Base-by-base conservation (phyloP, 176 grass and related monocot species). In the Aegilops bicornis region DNA sequence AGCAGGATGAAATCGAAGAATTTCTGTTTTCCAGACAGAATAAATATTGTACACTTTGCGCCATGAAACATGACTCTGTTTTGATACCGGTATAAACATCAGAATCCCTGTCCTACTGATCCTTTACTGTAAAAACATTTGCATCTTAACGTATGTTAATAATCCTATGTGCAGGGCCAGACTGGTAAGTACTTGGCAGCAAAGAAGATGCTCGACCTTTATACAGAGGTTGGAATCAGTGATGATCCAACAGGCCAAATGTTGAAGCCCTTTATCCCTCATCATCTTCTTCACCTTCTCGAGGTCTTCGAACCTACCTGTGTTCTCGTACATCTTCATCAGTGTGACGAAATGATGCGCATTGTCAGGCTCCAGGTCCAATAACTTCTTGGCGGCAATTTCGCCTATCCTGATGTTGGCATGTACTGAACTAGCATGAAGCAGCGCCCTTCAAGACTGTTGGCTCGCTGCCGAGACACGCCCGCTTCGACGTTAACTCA, bases 331-430 rank as follows among this genome's bases (percentile, higher is more conserved):
- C 6, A 92, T 83, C 15, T 52, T 42, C 73, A 76, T 88, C 75
- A 88, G 32, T 17, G 84, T 32, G 37, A 90, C 25, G 25, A 89
- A 95, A 43, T 87, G 85, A 22, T 64, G 79, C 48, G 42, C 74
- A 29, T 88, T 89, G 73, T 92, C 88, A 16, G 90, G 88, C 69
- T 92, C 88, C 69, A 95, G 22, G 15, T 87, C 56, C 48, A 86
- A 87, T 67, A 92, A 43, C 29, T 61, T 86, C 63, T 88, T 61
- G 2, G 79, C 79, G 0, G 88, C 33, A 1, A 86, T 73, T 83
- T 92, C 83, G 0, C 78, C 93, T 7, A 90, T 42, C 61, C 63
- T 80, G 22, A 73, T 24, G 43, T 88, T 68, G 4, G 50, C 82
- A 32, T 86, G 82, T 79, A 82, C 8, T 17, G 63, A 80, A n/a